A percentile compares a stretch with the other conserved stretches of the same genome.
These are phyloP conservation scores for Rhizophora apiculata DNA, from an alignment of 345 rosid genomes.

Conservation along the genomic window DNA sequence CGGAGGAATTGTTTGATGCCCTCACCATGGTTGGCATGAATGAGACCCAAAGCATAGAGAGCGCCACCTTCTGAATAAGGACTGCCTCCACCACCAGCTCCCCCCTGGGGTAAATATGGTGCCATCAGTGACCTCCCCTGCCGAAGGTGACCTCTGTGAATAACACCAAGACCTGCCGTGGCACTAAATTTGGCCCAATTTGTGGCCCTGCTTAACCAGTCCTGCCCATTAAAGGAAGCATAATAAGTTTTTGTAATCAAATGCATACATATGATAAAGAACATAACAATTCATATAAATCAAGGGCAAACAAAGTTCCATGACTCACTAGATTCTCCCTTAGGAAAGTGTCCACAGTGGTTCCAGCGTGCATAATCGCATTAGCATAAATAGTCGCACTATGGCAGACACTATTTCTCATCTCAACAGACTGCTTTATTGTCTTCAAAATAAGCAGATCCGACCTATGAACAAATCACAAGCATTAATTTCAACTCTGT, in stretches of 20 bases:
- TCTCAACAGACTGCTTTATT: constrained; percentile 96
- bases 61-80: constrained; percentile 99
- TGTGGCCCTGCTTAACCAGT: constrained; percentile 99
- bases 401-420: constrained; percentile 98
- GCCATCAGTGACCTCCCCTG: constrained; percentile 99
- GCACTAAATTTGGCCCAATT: constrained; percentile 99
- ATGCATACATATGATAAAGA: neutral
- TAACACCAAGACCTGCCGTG: constrained; percentile 97
- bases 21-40: constrained; percentile 99
- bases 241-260: neutral
- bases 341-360: constrained; percentile 96
- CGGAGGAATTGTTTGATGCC: constrained; percentile 96
- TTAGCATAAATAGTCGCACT: constrained; percentile 98
- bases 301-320: constrained; percentile 5
- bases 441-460: constrained; percentile 92
- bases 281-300: neutral
- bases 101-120: constrained; percentile 97
- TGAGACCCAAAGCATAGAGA: constrained; percentile 93
- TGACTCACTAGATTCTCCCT: constrained; percentile 87
- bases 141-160: constrained; percentile 93
- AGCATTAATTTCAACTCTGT: constrained; percentile 3
- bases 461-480: constrained; percentile 53
- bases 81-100: constrained; percentile 93
- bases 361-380: constrained; percentile 99
- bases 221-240: constrained; percentile 44